Base-by-base conservation (phyloP, 768 basidiomycete species). In the Suillus bovinus region DNA sequence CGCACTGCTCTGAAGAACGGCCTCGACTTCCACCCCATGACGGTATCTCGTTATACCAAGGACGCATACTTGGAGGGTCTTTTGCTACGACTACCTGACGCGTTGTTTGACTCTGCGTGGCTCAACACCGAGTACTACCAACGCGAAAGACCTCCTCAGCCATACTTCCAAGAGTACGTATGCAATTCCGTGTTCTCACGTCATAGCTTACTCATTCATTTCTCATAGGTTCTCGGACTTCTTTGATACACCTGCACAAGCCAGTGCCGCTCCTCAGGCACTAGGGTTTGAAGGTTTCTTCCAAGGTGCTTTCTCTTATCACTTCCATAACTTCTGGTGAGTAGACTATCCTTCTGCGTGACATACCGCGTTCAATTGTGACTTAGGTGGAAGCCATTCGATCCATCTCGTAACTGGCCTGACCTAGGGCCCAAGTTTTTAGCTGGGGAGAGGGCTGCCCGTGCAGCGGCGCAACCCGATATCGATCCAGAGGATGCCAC, bases 11-110 rank as follows among this genome's bases (percentile, higher is more conserved):
- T 99, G 66, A 93, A 91, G 79, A 99, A 99, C 69, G 86, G 87
- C 24, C 75, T 98, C 72, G 96, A 98, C 76, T 98, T 99, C 77
- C 97, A 99, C 70, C 96, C 96, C 0, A 96, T 96, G 93, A 94
- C 91, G 0, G 88, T 99, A 41, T 90, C 91, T 46, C 82, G 86
- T 63, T 99, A 99, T 73, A 86, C 89, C 34, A 90, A 90, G 75
- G 96, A 99, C 66, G 94, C 95, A 1, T 81, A 88, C 63, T 69
- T 98, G 34, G 94, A 96, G 64, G 86, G 84, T 6, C 79, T 99
- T 50, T 78, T 99, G 33, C 84, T 95, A 61, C 86, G 94, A 29
- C 81, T 99, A 20, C 96, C 97, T 0, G 97, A 99, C 72, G 96
- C 96, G 9, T 77, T 99, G 61, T 98, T 99, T 66, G 96, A 99